Evolutionary conservation across 1,284 basidiomycete species (phyloP).

Genomic region (Erythrobasidium hasegawianum): DNA sequence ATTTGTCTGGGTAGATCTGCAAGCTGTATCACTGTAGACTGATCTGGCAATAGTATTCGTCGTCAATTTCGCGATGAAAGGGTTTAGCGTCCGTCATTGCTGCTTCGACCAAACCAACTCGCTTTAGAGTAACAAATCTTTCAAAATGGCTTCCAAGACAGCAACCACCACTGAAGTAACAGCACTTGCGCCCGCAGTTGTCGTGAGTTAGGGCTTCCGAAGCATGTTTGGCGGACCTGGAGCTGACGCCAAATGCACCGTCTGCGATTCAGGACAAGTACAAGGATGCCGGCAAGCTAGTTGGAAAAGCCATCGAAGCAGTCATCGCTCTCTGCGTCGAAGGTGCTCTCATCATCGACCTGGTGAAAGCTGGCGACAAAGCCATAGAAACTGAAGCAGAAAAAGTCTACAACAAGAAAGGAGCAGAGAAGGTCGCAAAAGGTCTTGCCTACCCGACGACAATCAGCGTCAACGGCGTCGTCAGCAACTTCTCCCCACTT

Average conservation of each 20-base stretch:
- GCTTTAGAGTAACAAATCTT: too few relatives aligned
- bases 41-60: too few relatives aligned
- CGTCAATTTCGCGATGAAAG: too few relatives aligned
- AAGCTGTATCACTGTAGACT: too few relatives aligned
- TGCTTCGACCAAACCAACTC: too few relatives aligned
- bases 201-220: background rate
- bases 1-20: too few relatives aligned
- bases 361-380: constrained; percentile 86
- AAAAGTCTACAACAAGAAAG: constrained; percentile 77
- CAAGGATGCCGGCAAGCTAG: constrained; percentile 54
- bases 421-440: constrained; percentile 65
- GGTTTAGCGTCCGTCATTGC: too few relatives aligned
- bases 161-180: constrained; percentile 11
- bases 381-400: constrained; percentile 79
- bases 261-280: constrained; percentile 23
- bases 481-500: constrained; percentile 59
- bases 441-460: constrained; percentile 94
- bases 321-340: constrained; percentile 70
- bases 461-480: constrained; percentile 76
- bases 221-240: background rate
- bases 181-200: constrained; percentile 24
- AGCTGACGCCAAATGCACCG: background rate
- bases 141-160: constrained; percentile 15
- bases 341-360: constrained; percentile 75
- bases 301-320: constrained; percentile 78